Evolutionary conservation across 495 filamentous ascomycete species (phyloP), one percentile per base, ranked within the genome.

Genomic region (Hyaloscypha variabilis): DNA sequence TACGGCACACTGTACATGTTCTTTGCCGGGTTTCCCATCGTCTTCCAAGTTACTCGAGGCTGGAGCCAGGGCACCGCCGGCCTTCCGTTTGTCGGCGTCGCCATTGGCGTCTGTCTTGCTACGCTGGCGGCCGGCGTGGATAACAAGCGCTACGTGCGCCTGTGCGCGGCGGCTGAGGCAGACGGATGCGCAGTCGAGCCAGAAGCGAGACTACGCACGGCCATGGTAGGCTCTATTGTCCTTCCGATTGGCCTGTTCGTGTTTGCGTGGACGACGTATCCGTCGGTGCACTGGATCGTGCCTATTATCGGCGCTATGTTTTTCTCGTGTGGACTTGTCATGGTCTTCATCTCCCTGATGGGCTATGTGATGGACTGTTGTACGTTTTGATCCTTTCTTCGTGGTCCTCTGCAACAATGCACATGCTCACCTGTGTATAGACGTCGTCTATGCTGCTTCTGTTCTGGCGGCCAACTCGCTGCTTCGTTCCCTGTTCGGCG

Each of bases 1-100:
- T 83, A 97, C 23, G 94, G 93, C 39, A 91, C 93, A 14, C 77
- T 97, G 1, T 97, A 97, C 73, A 82, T 97, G 29, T 90, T 95
- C 74, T 96, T 97, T 73, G 91, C 91, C 25, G 92, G 92, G 5
- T 96, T 96, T 76, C 87, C 91, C 49, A 80, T 96, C 63, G 89
- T 96, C 46, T 97, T 93, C 76, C 72, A 85, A 62, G 76, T 84
- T 26, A 78, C 87, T 28, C 90, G 95, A 70, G 85, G 85, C 26
- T 90, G 96, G 77, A 80, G 79, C 8, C 78, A 90, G 5, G 91
- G 89, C 73, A 85, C 91, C 67, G 83, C 85, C 5, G 94, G 94
- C 2, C 79, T 94, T 2, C 86, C 90, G 8, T 97, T 97, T 72
- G 69, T 92, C 31, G 92, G 93, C 28, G 76, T 96, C 6, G 84